Conservation (phyloP, 345 rosid genomes). For the Moricandia arvensis region DNA sequence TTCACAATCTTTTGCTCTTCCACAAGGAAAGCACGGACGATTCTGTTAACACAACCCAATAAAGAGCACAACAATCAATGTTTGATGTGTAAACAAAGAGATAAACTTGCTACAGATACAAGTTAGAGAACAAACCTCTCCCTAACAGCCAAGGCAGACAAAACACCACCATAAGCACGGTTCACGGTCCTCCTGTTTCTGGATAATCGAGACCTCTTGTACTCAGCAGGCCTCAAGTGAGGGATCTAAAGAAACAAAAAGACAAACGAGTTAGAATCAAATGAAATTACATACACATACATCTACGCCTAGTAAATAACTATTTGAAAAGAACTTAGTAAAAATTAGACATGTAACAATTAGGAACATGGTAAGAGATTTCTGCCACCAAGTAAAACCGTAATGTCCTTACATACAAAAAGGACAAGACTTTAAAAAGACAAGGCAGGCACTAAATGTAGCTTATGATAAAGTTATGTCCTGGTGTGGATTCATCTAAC, state of each 20-base stretch:
- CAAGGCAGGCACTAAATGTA: constrained; percentile 36
- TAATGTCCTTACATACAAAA: background rate
- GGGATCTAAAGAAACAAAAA: constrained; percentile 55
- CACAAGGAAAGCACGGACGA: constrained; percentile 72
- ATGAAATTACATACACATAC: background rate
- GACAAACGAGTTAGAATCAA: background rate
- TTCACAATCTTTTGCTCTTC: constrained; percentile 89
- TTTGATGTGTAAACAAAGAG: no score
- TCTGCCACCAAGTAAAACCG: constrained; percentile 22
- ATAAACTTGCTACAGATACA: background rate
- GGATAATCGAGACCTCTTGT: constrained; percentile 75
- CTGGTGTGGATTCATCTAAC: constrained; percentile 30
- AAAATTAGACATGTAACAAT: background rate
- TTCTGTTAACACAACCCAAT: constrained; percentile 36
- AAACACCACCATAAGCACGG: constrained; percentile 88
- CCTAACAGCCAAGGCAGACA: constrained; percentile 80
- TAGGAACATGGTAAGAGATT: background rate
- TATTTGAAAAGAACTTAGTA: background rate
- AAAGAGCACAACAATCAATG: background rate
- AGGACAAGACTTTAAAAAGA: constrained; percentile 6
- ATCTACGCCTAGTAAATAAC: background rate
- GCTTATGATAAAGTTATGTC: constrained; percentile 60
- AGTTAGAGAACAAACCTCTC: constrained; percentile 55
- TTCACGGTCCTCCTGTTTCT: constrained; percentile 81
- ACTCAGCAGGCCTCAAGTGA: constrained; percentile 83